Conservation (phyloP, 1,284 basidiomycete species). For the Volvariella surrecta region DNA sequence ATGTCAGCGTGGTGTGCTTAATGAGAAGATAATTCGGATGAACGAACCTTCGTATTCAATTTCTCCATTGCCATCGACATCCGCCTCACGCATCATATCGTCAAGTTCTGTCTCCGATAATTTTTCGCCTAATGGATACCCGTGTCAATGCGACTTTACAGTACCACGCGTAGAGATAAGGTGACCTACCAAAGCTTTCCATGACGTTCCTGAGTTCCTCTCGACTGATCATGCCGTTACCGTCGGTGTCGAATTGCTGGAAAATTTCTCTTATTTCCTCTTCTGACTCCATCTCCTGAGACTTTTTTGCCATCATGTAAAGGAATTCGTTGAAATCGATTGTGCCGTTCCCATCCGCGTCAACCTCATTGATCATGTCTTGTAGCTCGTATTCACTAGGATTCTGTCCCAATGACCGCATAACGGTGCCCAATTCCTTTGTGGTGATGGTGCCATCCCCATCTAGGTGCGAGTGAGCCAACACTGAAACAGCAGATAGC, state of each 20-base stretch:
- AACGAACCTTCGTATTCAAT: slow-evolving; percentile 76
- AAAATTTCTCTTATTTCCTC: slow-evolving; percentile 78
- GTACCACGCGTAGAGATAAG: no score
- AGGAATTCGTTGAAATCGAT: slow-evolving; percentile 96
- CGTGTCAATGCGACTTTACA: no score
- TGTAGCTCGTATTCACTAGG: slow-evolving; percentile 93
- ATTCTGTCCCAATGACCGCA: slow-evolving; percentile 96
- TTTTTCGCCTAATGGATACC: slow-evolving; percentile 87
- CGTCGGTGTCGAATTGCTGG: slow-evolving; percentile 80
- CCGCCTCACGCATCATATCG: slow-evolving; percentile 98
- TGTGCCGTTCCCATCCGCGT: slow-evolving; percentile 74
- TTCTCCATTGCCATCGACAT: slow-evolving; percentile 90
- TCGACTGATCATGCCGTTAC: slow-evolving; percentile 75
- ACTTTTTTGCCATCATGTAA: slow-evolving; percentile 89
- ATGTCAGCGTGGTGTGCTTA: no score
- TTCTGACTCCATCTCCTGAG: slow-evolving; percentile 86
- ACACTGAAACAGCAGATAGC: background rate
- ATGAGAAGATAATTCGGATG: no score
- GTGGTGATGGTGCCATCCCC: slow-evolving; percentile 97
- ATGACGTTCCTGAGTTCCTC: slow-evolving; percentile 87
- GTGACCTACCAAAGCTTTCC: slow-evolving; percentile 75
- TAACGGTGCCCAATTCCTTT: slow-evolving; percentile 92
- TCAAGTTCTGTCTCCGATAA: slow-evolving; percentile 89
- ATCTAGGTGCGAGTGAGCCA: slow-evolving; percentile 50
- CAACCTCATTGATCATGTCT: slow-evolving; percentile 96